These are phyloP conservation scores for Geotrichum reessii DNA, from an alignment of 1,139 yeast species.

Conservation along the genomic window DNA sequence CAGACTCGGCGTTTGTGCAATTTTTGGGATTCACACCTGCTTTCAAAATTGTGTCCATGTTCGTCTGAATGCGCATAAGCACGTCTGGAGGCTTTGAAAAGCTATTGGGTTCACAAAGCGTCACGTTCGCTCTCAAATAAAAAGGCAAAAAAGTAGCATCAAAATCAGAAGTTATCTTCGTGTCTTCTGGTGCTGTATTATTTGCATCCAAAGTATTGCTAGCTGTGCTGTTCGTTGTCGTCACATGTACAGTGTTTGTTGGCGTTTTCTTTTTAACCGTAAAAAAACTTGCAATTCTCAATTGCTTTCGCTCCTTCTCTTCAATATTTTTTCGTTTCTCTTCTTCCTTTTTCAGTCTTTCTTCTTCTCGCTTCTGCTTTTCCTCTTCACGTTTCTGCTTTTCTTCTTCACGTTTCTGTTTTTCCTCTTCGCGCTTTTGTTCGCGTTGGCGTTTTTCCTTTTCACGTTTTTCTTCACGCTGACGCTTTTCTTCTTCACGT, in stretches of 20 bases:
- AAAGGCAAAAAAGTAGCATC: constrained; percentile 15
- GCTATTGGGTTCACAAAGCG: constrained; percentile 1
- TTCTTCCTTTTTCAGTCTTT: constrained; percentile 13
- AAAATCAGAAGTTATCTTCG: constrained; percentile 6
- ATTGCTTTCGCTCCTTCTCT: constrained; percentile 15
- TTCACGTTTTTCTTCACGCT: constrained; percentile 1
- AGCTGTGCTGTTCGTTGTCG: not conserved
- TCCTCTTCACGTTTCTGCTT: constrained; percentile 9
- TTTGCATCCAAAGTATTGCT: not conserved
- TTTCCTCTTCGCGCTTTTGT: not conserved
- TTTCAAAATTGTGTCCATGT: constrained; percentile 1
- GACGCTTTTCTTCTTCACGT: constrained; percentile 13
- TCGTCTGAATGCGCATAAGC: not conserved
- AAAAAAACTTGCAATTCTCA: constrained; percentile 16
- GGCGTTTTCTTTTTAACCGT: constrained; percentile 8
- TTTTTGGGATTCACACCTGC: not conserved
- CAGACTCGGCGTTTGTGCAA: not conserved
- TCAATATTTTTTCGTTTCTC: constrained; percentile 13
- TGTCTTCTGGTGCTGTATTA: not conserved
- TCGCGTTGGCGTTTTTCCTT: not conserved
- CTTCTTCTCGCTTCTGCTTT: constrained; percentile 11
- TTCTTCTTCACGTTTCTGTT: constrained; percentile 4
- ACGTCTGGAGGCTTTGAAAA: constrained; percentile 3
- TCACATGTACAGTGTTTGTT: not conserved
- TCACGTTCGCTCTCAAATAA: constrained; percentile 15